phyloP scores from a whole-genome alignment of 257 asterid species.

The Orobanche coerulescens region DNA sequence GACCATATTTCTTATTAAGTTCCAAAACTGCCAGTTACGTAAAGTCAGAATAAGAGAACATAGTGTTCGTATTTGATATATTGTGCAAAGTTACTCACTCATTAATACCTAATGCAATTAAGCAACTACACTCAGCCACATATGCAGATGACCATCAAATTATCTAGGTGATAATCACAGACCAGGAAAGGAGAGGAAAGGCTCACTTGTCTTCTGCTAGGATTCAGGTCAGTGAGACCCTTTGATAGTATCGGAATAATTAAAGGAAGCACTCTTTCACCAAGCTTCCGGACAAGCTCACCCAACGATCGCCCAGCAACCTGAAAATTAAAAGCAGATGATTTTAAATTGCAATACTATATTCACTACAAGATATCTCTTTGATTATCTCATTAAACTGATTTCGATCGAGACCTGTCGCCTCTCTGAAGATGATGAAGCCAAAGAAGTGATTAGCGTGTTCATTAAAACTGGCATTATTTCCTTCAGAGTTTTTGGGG shows the following conservation, averaged over 20 bases:
- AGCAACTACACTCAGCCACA: neutral
- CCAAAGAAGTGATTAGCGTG: constrained; percentile 86
- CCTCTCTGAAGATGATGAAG: constrained; percentile 92
- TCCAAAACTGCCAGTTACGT: neutral
- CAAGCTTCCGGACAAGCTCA: constrained; percentile 99
- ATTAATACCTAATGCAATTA: neutral
- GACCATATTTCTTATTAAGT: neutral
- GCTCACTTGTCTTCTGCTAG: constrained; percentile 90
- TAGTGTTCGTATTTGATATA: neutral
- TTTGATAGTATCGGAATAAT: constrained; percentile 83
- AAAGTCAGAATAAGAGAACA: neutral
- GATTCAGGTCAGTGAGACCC: constrained; percentile 74
- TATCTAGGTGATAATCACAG: constrained; percentile 4
- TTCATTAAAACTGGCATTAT: constrained; percentile 97
- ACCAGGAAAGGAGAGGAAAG: constrained; percentile 17
- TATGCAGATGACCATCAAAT: neutral
- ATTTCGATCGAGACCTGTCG: constrained; percentile 57
- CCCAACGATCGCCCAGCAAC: constrained; percentile 96
- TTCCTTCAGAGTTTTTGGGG: constrained; percentile 95
- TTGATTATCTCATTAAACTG: constrained; percentile 11
- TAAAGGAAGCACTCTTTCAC: constrained; percentile 95
- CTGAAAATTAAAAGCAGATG: constrained; percentile 33
- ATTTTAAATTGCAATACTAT: constrained; percentile 13
- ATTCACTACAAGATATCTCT: neutral
- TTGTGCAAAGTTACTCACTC: neutral